Percentiles rank a stretch among this genome's conserved stretches.
phyloP scores from a whole-genome alignment of 768 basidiomycete genomes.

The Cyclocybe cylindracea region DNA sequence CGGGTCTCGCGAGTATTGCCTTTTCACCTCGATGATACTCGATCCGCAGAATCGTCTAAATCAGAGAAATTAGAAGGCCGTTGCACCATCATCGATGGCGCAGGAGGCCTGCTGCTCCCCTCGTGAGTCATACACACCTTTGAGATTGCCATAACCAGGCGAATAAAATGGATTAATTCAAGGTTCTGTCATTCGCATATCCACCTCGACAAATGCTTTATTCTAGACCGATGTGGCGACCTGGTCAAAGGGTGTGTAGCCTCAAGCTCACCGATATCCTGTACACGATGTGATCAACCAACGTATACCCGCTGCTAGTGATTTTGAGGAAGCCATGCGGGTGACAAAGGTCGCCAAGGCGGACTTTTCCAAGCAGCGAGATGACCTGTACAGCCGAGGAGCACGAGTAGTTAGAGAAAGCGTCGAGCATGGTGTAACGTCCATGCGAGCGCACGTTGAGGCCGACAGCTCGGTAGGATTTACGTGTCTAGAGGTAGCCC shows the following conservation, averaged over 20 bases:
- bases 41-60: slow-evolving; percentile 1
- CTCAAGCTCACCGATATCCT: not conserved
- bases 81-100: slow-evolving; percentile 22
- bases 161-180: slow-evolving; percentile 9
- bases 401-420: slow-evolving; percentile 56
- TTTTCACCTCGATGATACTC: slow-evolving; percentile 1
- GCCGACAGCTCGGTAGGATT: slow-evolving; percentile 56
- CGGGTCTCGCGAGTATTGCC: slow-evolving; percentile 16
- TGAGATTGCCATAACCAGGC: slow-evolving; percentile 11
- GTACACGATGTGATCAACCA: slow-evolving; percentile 1
- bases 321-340: slow-evolving; percentile 56
- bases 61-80: not conserved
- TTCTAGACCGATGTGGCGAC: slow-evolving; percentile 54
- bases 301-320: slow-evolving; percentile 30
- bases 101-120: slow-evolving; percentile 35
- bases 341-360: slow-evolving; percentile 55
- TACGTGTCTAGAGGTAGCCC: slow-evolving; percentile 53
- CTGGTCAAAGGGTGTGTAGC: slow-evolving; percentile 51
- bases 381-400: slow-evolving; percentile 54
- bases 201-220: slow-evolving; percentile 71
- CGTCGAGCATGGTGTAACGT: slow-evolving; percentile 61
- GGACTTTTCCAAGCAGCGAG: slow-evolving; percentile 39
- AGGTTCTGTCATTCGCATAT: slow-evolving; percentile 63
- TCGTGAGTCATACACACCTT: slow-evolving; percentile 28
- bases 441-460: slow-evolving; percentile 71